These are phyloP conservation scores for Mycena alexandri DNA, from an alignment of 768 basidiomycete species.

Conservation along the genomic window DNA sequence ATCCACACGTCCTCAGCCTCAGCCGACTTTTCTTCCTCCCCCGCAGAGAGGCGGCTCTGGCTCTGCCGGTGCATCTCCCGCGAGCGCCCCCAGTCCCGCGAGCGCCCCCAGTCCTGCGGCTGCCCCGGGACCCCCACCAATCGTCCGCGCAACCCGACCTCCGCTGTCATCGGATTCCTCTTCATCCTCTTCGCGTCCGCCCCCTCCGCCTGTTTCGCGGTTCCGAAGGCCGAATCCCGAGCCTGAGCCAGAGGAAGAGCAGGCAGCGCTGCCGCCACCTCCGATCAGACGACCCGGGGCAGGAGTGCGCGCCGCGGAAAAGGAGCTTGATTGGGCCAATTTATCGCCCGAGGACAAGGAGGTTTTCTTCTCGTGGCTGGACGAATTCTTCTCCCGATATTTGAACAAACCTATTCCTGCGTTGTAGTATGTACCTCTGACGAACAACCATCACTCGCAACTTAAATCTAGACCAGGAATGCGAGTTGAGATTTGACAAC, in stretches of 20 bases:
- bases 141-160: slow-evolving; percentile 24
- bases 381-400: slow-evolving; percentile 79
- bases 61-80: slow-evolving; percentile 44
- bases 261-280: slow-evolving; percentile 22
- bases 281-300: slow-evolving; percentile 18
- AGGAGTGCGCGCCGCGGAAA: slow-evolving; percentile 22
- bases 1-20: slow-evolving; percentile 45
- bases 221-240: slow-evolving; percentile 27
- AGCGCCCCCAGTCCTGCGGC: slow-evolving; percentile 15
- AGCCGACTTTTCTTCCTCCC: slow-evolving; percentile 36
- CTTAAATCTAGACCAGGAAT: too few relatives aligned
- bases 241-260: slow-evolving; percentile 29
- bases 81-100: slow-evolving; percentile 45
- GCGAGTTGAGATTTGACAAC: too few relatives aligned
- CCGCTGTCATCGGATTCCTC: slow-evolving; percentile 36
- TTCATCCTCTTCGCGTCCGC: slow-evolving; percentile 44
- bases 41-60: slow-evolving; percentile 37
- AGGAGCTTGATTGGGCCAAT: slow-evolving; percentile 75
- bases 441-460: too few relatives aligned
- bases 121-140: slow-evolving; percentile 23
- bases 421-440: slow-evolving; percentile 6
- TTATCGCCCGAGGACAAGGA: slow-evolving; percentile 76
- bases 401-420: slow-evolving; percentile 39
- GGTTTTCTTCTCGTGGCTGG: slow-evolving; percentile 82
- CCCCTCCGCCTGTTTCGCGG: slow-evolving; percentile 40